phyloP scores from a whole-genome alignment of 176 grass and related monocot genomes.

The Triticum aestivum region DNA sequence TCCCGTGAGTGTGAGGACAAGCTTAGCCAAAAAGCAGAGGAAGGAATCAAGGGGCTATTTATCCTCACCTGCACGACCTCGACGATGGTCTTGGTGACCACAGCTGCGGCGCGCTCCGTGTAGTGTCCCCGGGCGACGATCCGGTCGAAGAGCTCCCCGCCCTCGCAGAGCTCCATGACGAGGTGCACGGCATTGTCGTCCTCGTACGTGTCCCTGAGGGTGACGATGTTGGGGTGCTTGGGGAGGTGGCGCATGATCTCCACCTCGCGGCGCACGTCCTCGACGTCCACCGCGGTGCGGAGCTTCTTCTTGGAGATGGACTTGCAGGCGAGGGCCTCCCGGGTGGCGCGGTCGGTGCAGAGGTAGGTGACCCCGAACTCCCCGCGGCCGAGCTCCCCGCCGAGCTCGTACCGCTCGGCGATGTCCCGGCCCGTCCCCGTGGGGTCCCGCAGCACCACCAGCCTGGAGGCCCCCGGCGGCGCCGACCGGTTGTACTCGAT shows the following conservation, averaged over 20 bases:
- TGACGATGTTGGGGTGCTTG: constrained; percentile 76
- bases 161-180: constrained; percentile 92
- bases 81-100: constrained; percentile 72
- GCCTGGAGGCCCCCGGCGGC: constrained; percentile 1
- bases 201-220: constrained; percentile 76
- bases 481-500: constrained; percentile 76
- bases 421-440: constrained; percentile 62
- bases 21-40: background rate
- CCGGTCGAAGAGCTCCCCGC: constrained; percentile 83
- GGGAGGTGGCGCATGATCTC: constrained; percentile 81
- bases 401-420: constrained; percentile 66
- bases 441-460: constrained; percentile 55
- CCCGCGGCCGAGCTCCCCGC: constrained; percentile 73
- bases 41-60: background rate
- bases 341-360: constrained; percentile 57
- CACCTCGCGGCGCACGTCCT: constrained; percentile 83
- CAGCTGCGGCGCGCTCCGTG: constrained; percentile 64
- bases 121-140: constrained; percentile 80
- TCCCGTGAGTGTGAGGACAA: background rate
- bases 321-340: constrained; percentile 66
- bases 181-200: constrained; percentile 80
- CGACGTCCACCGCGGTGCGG: constrained; percentile 70
- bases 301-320: constrained; percentile 97
- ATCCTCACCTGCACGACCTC: constrained; percentile 80
- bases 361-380: constrained; percentile 96